Percentiles rank a stretch among this genome's conserved stretches.
phyloP scores from a whole-genome alignment of 345 rosid species.

The Jatropha curcas region DNA sequence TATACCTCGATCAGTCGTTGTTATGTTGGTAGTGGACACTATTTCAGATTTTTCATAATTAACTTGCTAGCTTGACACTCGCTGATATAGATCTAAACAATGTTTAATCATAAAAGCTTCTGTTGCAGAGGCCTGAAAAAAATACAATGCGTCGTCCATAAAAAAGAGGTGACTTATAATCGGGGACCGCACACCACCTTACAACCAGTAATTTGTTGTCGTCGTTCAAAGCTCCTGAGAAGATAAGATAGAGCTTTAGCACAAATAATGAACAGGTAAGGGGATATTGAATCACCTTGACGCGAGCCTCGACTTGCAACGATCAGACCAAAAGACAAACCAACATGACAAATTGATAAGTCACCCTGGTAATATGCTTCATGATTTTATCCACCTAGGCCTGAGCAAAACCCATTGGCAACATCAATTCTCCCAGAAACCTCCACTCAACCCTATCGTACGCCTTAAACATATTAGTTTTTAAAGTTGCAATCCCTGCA shows the following conservation, averaged over 20 bases:
- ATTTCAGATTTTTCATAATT: neutral
- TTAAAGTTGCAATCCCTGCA: neutral
- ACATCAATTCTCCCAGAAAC: neutral
- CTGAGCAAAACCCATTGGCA: neutral
- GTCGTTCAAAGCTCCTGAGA: neutral
- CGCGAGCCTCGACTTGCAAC: too few species aligned
- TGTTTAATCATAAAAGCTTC: neutral
- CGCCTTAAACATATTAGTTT: neutral
- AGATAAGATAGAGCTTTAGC: neutral
- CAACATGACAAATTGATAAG: too few species aligned
- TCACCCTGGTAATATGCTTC: too few species aligned
- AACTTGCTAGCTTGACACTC: neutral
- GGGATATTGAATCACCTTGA: neutral
- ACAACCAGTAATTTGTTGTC: neutral
- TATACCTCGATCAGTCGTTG: too few species aligned
- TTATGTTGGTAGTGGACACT: neutral
- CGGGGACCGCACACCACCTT: neutral
- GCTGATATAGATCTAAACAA: neutral
- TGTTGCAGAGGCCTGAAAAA: neutral
- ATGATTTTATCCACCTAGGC: too few species aligned
- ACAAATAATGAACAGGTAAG: neutral
- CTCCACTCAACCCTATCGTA: neutral
- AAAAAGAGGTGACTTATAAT: neutral
- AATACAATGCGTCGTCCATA: neutral
- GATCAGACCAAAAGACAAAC: too few species aligned